Base-by-base conservation (phyloP, 129 eudicot species). In the Rutidosis leptorrhynchoides region DNA sequence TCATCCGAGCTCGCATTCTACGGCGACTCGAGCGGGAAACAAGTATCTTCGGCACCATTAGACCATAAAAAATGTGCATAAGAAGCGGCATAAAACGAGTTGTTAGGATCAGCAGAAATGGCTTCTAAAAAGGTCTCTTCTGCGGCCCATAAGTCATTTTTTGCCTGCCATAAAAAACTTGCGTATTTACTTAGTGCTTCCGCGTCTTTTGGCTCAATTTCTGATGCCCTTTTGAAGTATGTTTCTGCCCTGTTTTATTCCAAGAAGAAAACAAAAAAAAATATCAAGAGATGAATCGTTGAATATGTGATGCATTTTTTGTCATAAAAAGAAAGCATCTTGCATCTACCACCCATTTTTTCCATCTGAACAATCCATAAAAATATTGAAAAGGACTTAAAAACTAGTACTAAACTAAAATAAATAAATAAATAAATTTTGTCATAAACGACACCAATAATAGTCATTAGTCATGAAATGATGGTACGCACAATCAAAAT, bases 1-100 rank as follows among this genome's bases (percentile, higher is more conserved):
- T 73, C 74, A 65, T 75, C 77, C 43, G 60, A 63, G 26, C 61
- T 45, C 21, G 33, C 64, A 62, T 33, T 72, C 59, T 84, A 89
- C 0, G 87, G 69, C 6, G 84, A 79, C 70, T 43, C 45, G 20
- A 94, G 86, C 26, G 99, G 99, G 76, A 43, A 94, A 65, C 99
- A 89, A 12, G 99, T 94, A 61, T 94, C 99, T 19, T 84, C 92
- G 3, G 86, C 99, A 0, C 97, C 99, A 0, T 83, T 94, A 76
- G 62, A 82, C 97, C 97, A 94, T 24, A 94, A 79, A 76, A 94
- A 94, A 70, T 89, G 76, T 28, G 99, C 96, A 49, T 94, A 94
- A 61, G 76, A 80, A 24, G 90, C 93, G 0, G 86, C 82, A 27
- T 94, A 86, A 58, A 73, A 81, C 0, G 96, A 77, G 78, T 93